phyloP scores from a whole-genome alignment of 1,284 basidiomycete species.

The Austroboletus niveus region DNA sequence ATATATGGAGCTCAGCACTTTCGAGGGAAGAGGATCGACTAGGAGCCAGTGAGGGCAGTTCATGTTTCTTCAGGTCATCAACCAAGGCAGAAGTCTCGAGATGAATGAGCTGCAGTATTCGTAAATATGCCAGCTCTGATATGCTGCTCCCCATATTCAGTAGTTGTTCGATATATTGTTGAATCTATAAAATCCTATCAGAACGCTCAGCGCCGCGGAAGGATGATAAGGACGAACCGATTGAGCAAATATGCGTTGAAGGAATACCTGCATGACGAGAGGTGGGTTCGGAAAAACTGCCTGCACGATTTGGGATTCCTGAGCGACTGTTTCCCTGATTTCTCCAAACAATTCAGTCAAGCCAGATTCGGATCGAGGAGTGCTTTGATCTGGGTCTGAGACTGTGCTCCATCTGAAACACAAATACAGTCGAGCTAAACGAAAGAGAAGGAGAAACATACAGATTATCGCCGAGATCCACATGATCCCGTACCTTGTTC shows the following conservation, averaged over 20 bases:
- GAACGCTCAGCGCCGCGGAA: not conserved
- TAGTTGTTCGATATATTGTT: slow-evolving; percentile 90
- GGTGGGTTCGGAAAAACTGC: slow-evolving; percentile 97
- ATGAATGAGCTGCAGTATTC: slow-evolving; percentile 88
- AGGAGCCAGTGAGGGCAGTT: slow-evolving; percentile 68
- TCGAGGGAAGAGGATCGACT: slow-evolving; percentile 55
- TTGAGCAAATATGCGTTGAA: slow-evolving; percentile 98
- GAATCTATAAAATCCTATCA: slow-evolving; percentile 61
- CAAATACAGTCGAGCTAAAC: slow-evolving; percentile 9
- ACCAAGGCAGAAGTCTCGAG: slow-evolving; percentile 77
- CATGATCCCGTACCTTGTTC: slow-evolving; percentile 73
- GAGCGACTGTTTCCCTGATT: slow-evolving; percentile 88
- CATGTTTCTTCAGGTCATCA: slow-evolving; percentile 91
- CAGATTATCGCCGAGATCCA: slow-evolving; percentile 60
- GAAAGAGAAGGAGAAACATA: slow-evolving; percentile 35
- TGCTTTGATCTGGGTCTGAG: slow-evolving; percentile 74
- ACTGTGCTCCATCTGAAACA: slow-evolving; percentile 75
- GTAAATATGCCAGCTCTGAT: slow-evolving; percentile 89
- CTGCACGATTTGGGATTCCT: slow-evolving; percentile 97
- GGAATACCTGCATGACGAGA: slow-evolving; percentile 98
- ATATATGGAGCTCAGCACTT: slow-evolving; percentile 55
- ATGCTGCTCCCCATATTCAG: slow-evolving; percentile 71
- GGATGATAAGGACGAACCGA: slow-evolving; percentile 57
- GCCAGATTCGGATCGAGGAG: slow-evolving; percentile 82
- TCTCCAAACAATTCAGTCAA: slow-evolving; percentile 82